phyloP scores from a whole-genome alignment of 2,329 filamentous ascomycete species.

The Colletotrichum gigasporum region DNA sequence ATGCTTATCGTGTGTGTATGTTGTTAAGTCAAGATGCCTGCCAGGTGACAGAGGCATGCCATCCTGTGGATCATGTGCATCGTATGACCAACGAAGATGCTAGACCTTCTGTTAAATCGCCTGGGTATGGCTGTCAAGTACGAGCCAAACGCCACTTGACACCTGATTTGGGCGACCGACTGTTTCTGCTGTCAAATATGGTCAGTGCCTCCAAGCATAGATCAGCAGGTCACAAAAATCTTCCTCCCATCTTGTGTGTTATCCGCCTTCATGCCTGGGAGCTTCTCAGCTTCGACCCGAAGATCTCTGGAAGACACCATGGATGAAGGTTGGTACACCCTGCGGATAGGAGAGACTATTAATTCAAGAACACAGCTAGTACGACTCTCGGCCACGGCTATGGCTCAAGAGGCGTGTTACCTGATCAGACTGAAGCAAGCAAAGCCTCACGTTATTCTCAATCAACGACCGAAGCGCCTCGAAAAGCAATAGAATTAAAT shows the following conservation, averaged over 20 bases:
- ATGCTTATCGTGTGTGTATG: too few relatives aligned
- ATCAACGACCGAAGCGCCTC: neutral
- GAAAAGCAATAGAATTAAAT: neutral
- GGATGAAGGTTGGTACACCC: neutral
- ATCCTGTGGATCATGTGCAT: too few relatives aligned
- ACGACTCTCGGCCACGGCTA: neutral
- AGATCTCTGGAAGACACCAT: neutral
- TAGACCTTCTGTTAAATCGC: too few relatives aligned
- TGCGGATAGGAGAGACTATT: neutral
- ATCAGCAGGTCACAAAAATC: neutral
- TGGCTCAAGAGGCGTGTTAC: neutral
- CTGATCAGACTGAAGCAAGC: neutral
- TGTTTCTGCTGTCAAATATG: neutral
- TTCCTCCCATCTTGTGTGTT: neutral
- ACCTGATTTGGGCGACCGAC: neutral
- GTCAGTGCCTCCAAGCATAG: neutral
- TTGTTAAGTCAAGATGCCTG: too few relatives aligned
- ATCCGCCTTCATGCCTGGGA: neutral
- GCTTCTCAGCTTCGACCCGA: neutral
- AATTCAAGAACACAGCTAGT: neutral
- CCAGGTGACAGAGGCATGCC: too few relatives aligned
- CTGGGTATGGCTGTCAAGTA: too few relatives aligned
- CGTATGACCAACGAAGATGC: too few relatives aligned
- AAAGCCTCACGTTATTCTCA: neutral
- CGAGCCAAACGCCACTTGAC: too few relatives aligned